phyloP scores from a whole-genome alignment of 441 rosid genomes.

The Eutrema salsugineum region DNA sequence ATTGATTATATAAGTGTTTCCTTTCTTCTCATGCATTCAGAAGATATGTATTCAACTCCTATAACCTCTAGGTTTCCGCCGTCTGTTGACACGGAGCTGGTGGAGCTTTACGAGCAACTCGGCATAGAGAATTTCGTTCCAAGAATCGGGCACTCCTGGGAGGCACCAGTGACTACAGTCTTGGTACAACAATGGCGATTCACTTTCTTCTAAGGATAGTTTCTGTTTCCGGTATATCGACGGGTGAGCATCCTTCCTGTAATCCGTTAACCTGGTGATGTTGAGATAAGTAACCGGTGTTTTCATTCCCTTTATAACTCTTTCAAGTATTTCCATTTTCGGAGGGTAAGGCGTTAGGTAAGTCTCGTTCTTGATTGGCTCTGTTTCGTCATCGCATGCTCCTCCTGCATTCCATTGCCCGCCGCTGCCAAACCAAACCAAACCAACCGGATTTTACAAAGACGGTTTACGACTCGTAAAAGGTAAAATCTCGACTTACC shows the following conservation, averaged over 20 bases:
- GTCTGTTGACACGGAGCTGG: conserved; percentile 9
- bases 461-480: not conserved
- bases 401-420: conserved; percentile 99
- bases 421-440: conserved; percentile 51
- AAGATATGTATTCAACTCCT: not conserved
- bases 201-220: conserved; percentile 38
- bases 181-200: conserved; percentile 50
- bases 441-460: not conserved
- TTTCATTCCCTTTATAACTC: conserved; percentile 69
- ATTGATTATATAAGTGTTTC: not conserved
- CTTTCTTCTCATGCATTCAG: not conserved
- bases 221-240: conserved; percentile 66
- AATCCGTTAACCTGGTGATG: conserved; percentile 76
- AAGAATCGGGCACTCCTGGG: conserved; percentile 85
- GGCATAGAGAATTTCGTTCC: conserved; percentile 85
- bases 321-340: conserved; percentile 76
- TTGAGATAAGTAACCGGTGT: conserved; percentile 74
- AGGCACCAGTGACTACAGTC: conserved; percentile 99
- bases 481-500: conserved; percentile 33
- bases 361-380: conserved; percentile 71
- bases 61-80: conserved; percentile 14
- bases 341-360: conserved; percentile 63
- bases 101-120: conserved; percentile 56
- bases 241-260: conserved; percentile 89
- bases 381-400: conserved; percentile 69